Conservation (phyloP, 257 asterid species). For the Nicotiana otophora region DNA sequence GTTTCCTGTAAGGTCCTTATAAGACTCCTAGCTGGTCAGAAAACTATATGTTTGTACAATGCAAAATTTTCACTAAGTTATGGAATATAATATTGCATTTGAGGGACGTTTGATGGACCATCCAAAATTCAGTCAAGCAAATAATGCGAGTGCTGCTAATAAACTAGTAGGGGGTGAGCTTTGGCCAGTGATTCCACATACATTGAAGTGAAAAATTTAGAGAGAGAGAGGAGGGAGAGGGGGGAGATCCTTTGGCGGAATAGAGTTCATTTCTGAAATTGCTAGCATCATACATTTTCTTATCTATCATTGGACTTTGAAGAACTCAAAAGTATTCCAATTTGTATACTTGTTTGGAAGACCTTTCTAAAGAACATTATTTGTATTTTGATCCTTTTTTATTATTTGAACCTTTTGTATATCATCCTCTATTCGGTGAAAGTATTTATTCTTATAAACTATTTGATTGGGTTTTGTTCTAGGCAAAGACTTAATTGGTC, state of each 20-base stretch:
- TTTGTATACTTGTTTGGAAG: not conserved
- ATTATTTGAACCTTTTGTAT: not conserved
- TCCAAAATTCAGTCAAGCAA: not conserved
- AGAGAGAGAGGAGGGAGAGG: too few relatives aligned
- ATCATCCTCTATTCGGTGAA: not conserved
- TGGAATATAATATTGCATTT: not conserved
- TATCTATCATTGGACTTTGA: not conserved
- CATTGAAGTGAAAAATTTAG: not conserved
- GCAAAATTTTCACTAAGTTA: not conserved
- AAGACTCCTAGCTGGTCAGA: not conserved
- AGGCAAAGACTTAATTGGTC: slow-evolving; percentile 79
- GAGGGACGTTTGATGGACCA: not conserved
- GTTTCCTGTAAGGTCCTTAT: not conserved
- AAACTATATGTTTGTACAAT: too few relatives aligned
- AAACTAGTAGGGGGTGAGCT: not conserved
- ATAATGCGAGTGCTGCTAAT: not conserved
- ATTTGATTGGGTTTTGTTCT: not conserved
- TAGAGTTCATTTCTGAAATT: not conserved
- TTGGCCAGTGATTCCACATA: not conserved
- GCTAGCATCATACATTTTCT: not conserved
- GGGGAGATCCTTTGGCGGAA: not conserved
- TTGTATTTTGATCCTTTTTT: not conserved
- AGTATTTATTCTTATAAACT: not conserved
- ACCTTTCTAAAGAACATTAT: not conserved
- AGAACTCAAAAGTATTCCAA: not conserved